These are phyloP conservation scores for Oenanthe sinensis DNA, from an alignment of 129 eudicot species.

Conservation along the genomic window DNA sequence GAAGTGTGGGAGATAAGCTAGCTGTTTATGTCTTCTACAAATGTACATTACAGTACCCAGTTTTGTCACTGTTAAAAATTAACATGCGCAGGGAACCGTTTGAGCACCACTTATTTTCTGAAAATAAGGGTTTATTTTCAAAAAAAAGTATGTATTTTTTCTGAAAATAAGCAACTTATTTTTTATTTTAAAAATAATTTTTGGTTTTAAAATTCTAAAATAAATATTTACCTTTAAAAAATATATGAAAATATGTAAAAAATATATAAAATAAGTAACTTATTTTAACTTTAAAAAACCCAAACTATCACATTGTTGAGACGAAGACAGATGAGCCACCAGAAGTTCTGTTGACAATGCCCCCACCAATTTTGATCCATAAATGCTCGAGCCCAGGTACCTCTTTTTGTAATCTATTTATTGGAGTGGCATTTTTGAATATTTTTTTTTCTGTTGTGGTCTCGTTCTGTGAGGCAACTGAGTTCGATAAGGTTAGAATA, in stretches of 20 bases:
- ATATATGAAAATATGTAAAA: too few species aligned
- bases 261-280: too few species aligned
- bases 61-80: slow-evolving; percentile 34
- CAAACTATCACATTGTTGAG: not conserved
- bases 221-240: too few species aligned
- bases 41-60: slow-evolving; percentile 9
- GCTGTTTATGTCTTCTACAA: slow-evolving; percentile 3
- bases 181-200: too few species aligned
- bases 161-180: too few species aligned
- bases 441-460: not conserved
- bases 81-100: slow-evolving; percentile 69
- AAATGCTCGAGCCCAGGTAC: slow-evolving; percentile 32
- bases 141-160: too few species aligned
- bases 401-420: not conserved
- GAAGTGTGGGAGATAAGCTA: not conserved
- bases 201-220: too few species aligned
- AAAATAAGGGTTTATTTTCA: too few species aligned
- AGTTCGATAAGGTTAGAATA: not conserved
- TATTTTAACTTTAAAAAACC: too few species aligned
- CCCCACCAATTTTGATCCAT: slow-evolving; percentile 28
- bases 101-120: too few species aligned
- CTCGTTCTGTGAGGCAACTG: not conserved
- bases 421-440: slow-evolving; percentile 13
- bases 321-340: slow-evolving; percentile 13
- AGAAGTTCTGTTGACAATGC: slow-evolving; percentile 31